A percentile compares a stretch with the other conserved stretches of the same genome.
These are phyloP conservation scores for Schizopora paradoxa DNA, from an alignment of 1,284 basidiomycete species.

Conservation along the genomic window DNA sequence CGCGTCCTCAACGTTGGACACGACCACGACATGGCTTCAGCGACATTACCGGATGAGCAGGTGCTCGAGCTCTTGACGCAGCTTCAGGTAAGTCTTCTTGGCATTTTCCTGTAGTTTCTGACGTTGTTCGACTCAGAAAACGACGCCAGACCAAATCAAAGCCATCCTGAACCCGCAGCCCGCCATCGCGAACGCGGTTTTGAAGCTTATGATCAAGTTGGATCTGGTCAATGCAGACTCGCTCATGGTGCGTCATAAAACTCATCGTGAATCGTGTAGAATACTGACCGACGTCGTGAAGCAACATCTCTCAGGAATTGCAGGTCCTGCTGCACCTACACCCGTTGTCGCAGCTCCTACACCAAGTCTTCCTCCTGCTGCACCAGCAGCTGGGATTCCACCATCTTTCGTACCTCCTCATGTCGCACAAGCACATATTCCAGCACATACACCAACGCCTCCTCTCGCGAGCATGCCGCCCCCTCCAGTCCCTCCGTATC, in stretches of 20 bases:
- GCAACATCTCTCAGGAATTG: too few species aligned
- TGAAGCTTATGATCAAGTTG: constrained; percentile 69
- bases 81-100: constrained; percentile 44
- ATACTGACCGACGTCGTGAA: too few species aligned
- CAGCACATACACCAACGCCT: neutral
- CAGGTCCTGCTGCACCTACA: constrained; percentile 1
- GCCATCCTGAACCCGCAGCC: constrained; percentile 66
- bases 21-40: too few species aligned
- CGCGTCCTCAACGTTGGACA: too few species aligned
- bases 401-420: constrained; percentile 1
- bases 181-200: constrained; percentile 68
- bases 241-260: constrained; percentile 46
- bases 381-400: neutral
- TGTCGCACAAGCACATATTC: neutral
- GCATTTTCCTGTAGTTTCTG: neutral
- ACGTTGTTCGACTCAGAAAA: constrained; percentile 43
- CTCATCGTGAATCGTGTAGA: too few species aligned
- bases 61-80: constrained; percentile 62
- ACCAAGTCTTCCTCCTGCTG: neutral
- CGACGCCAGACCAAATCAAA: constrained; percentile 61
- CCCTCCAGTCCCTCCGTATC: neutral
- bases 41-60: constrained; percentile 52
- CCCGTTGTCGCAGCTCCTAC: neutral
- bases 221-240: constrained; percentile 68
- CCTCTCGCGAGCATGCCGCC: neutral